Conservation (phyloP, 2,329 filamentous ascomycete species). For the Scortechinia acanthostroma region DNA sequence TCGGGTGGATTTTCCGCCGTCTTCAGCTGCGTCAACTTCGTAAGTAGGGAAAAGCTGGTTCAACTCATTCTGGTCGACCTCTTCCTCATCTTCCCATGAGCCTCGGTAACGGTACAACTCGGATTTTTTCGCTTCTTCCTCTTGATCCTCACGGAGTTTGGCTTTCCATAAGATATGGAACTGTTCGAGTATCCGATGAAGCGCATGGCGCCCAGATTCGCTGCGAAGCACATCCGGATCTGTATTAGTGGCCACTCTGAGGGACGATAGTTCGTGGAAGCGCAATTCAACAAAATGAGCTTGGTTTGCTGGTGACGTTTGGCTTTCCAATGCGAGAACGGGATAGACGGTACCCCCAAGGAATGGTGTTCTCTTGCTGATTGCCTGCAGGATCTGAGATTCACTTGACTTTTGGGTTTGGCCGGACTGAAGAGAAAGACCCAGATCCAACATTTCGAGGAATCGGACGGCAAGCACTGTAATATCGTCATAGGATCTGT, state of each 20-base stretch:
- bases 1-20: slow-evolving; percentile 16
- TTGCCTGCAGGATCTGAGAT: slow-evolving; percentile 4
- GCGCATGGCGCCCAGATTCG: slow-evolving; percentile 33
- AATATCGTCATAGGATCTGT: slow-evolving; percentile 79
- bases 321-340: neutral
- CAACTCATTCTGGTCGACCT: slow-evolving; percentile 68
- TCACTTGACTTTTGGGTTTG: neutral
- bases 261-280: neutral
- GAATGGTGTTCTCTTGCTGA: slow-evolving; percentile 3
- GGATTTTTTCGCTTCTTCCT: slow-evolving; percentile 64
- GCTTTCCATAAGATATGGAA: slow-evolving; percentile 78
- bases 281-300: neutral
- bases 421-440: slow-evolving; percentile 49
- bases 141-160: slow-evolving; percentile 70
- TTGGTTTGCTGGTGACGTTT: neutral
- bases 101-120: slow-evolving; percentile 82
- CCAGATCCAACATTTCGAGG: slow-evolving; percentile 71
- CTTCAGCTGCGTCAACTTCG: slow-evolving; percentile 40
- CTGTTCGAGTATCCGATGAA: slow-evolving; percentile 62
- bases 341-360: neutral
- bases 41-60: slow-evolving; percentile 76
- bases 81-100: slow-evolving; percentile 69
- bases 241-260: slow-evolving; percentile 30
- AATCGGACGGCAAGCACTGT: slow-evolving; percentile 72
- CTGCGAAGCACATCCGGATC: slow-evolving; percentile 35